A percentile compares a stretch with the other conserved stretches of the same genome.
These are phyloP conservation scores for Austroboletus novae-zelandiae DNA, from an alignment of 1,284 basidiomycete species.

Conservation along the genomic window DNA sequence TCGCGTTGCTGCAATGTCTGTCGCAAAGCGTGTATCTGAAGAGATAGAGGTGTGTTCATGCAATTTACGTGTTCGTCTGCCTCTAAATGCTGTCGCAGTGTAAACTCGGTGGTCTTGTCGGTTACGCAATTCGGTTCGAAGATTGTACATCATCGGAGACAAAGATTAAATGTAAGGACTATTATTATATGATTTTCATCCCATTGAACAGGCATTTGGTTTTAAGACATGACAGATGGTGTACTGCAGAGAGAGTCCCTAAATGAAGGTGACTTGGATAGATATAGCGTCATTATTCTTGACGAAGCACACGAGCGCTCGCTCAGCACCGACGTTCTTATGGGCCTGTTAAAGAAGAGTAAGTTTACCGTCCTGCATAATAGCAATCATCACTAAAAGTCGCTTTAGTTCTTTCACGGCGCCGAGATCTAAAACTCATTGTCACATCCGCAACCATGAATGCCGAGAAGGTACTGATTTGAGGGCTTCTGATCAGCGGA, in stretches of 20 bases:
- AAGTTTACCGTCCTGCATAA: slow-evolving; percentile 27
- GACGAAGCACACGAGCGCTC: slow-evolving; percentile 98
- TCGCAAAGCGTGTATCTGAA: slow-evolving; percentile 97
- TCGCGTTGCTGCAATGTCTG: slow-evolving; percentile 98
- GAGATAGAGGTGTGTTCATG: slow-evolving; percentile 72
- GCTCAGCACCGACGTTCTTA: slow-evolving; percentile 93
- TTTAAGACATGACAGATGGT: slow-evolving; percentile 94
- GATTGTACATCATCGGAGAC: slow-evolving; percentile 92
- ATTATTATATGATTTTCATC: not conserved
- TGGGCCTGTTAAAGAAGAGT: slow-evolving; percentile 95
- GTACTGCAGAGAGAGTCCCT: slow-evolving; percentile 93
- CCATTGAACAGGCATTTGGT: slow-evolving; percentile 3
- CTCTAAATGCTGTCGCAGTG: slow-evolving; percentile 45
- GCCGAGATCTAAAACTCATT: slow-evolving; percentile 92
- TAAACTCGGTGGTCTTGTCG: slow-evolving; percentile 85
- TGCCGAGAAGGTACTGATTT: slow-evolving; percentile 76
- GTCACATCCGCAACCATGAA: slow-evolving; percentile 99
- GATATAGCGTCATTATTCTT: slow-evolving; percentile 93
- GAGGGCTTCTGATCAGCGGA: not conserved
- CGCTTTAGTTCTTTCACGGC: slow-evolving; percentile 76
- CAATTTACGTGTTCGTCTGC: not conserved
- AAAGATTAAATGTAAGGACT: slow-evolving; percentile 84
- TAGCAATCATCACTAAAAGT: slow-evolving; percentile 9
- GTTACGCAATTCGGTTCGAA: slow-evolving; percentile 97
- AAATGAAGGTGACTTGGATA: slow-evolving; percentile 93